These are phyloP conservation scores for Aspergillus ostianus DNA, from an alignment of 495 filamentous ascomycete genomes.

Conservation along the genomic window DNA sequence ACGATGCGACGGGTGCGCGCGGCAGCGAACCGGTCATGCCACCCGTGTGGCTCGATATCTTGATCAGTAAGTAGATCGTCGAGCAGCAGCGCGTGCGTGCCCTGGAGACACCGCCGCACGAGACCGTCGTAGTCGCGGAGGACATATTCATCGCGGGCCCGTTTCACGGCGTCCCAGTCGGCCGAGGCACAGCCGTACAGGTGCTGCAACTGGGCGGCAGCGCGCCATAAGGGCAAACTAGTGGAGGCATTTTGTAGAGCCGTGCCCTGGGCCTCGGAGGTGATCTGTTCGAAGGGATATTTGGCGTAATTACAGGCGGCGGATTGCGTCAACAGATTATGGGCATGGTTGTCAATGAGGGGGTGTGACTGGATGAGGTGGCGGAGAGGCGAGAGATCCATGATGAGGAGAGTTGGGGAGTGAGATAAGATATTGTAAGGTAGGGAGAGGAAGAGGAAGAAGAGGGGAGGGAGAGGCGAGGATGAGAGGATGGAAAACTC, in stretches of 20 bases:
- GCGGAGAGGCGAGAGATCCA: conserved; percentile 39
- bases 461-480: conserved; percentile 1
- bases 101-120: conserved; percentile 62
- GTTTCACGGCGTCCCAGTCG: conserved; percentile 61
- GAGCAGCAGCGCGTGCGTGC: conserved; percentile 73
- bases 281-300: conserved; percentile 58
- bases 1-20: conserved; percentile 73
- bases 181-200: conserved; percentile 58
- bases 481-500: not conserved
- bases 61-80: conserved; percentile 71
- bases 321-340: conserved; percentile 61
- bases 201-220: conserved; percentile 63
- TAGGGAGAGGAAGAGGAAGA: conserved; percentile 6
- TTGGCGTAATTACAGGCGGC: conserved; percentile 32
- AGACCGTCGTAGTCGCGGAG: conserved; percentile 57
- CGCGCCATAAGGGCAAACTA: conserved; percentile 68
- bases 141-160: conserved; percentile 54
- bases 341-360: conserved; percentile 86
- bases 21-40: conserved; percentile 68
- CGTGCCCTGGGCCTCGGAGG: conserved; percentile 69
- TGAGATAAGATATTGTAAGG: conserved; percentile 1
- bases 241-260: conserved; percentile 60
- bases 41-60: conserved; percentile 58
- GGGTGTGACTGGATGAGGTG: conserved; percentile 62
- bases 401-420: conserved; percentile 14